phyloP scores from a whole-genome alignment of 192 early-diverging fungal genomes.

The Geranomyces michiganensis region DNA sequence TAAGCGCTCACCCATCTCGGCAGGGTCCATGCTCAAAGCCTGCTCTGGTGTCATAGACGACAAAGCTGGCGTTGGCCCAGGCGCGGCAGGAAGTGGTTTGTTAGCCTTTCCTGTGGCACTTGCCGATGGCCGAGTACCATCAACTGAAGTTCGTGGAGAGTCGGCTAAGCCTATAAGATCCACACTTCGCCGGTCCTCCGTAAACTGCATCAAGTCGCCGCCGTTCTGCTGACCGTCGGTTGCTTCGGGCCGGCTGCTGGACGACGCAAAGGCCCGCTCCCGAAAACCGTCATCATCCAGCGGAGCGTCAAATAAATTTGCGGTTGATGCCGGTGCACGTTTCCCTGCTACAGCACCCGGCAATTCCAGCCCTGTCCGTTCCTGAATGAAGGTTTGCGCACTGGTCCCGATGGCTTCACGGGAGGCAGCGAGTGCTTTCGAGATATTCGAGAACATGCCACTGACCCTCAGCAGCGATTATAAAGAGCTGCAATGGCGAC shows the following conservation, averaged over 20 bases:
- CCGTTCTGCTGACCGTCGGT: background rate
- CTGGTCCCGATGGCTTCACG: slow-evolving; percentile 30
- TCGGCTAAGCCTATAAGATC: background rate
- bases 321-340: background rate
- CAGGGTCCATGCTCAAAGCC: slow-evolving; percentile 22
- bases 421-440: slow-evolving; percentile 30
- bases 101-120: background rate
- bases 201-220: slow-evolving; percentile 23
- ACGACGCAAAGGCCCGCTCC: slow-evolving; percentile 1
- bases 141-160: background rate
- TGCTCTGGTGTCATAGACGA: slow-evolving; percentile 32
- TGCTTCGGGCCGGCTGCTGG: slow-evolving; percentile 2
- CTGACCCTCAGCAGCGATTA: background rate
- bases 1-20: slow-evolving; percentile 26
- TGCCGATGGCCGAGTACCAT: background rate
- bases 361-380: background rate
- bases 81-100: background rate
- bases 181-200: slow-evolving; percentile 7
- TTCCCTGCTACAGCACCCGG: background rate
- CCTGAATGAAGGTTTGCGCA: slow-evolving; percentile 17
- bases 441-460: slow-evolving; percentile 21
- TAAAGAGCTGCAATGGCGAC: no score
- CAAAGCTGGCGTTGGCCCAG: background rate
- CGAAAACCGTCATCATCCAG: slow-evolving; percentile 1
- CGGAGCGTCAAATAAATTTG: background rate